These are phyloP conservation scores for Biscogniauxia marginata DNA, from an alignment of 2,329 filamentous ascomycete species.

Conservation along the genomic window DNA sequence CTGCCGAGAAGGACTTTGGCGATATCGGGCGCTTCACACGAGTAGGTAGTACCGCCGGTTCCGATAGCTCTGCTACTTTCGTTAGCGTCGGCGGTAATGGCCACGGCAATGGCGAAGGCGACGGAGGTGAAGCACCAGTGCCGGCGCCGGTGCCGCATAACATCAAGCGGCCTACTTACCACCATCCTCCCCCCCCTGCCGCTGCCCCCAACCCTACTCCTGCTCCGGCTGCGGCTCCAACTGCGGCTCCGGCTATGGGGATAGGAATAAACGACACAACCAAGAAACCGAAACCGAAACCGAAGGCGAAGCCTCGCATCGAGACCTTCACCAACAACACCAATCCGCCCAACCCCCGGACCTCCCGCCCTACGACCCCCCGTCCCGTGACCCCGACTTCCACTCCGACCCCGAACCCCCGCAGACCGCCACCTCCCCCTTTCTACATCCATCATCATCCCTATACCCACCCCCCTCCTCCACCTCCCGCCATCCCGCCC, in stretches of 20 bases:
- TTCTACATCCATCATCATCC: background rate
- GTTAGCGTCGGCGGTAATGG: background rate
- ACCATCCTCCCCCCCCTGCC: too few relatives aligned
- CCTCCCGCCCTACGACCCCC: background rate
- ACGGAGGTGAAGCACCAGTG: too few relatives aligned
- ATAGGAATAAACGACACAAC: background rate
- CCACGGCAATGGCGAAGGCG: background rate
- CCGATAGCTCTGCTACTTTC: background rate
- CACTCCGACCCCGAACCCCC: too few relatives aligned
- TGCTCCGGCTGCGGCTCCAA: background rate
- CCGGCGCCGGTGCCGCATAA: background rate
- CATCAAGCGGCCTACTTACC: background rate
- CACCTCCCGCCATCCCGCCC: too few relatives aligned
- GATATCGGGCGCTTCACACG: background rate
- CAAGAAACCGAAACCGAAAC: background rate
- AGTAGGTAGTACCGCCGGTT: background rate
- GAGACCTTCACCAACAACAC: background rate
- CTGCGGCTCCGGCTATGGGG: background rate
- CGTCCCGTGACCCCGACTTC: background rate
- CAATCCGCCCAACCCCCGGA: background rate
- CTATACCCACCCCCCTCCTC: background rate
- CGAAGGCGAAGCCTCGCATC: background rate
- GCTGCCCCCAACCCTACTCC: background rate
- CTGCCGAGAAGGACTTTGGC: background rate
- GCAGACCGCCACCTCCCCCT: too few relatives aligned